A percentile compares a stretch with the other conserved stretches of the same genome.
These are phyloP conservation scores for Areca catechu DNA, from an alignment of 176 grass and related monocot genomes.

Conservation along the genomic window DNA sequence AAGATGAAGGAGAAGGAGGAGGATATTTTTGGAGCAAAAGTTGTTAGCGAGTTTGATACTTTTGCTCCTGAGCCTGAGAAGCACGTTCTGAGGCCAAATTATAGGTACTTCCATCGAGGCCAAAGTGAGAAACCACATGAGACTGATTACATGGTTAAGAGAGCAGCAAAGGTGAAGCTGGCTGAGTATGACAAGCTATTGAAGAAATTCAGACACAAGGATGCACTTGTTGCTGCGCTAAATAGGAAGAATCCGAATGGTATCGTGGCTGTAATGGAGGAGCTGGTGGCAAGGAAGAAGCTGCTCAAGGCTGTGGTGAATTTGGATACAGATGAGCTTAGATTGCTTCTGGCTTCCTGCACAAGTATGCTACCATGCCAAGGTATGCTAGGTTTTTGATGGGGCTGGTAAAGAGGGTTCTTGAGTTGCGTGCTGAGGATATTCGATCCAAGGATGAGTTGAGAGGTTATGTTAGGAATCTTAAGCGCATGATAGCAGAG, in stretches of 20 bases:
- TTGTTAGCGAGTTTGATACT: slow-evolving; percentile 32
- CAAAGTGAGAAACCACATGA: slow-evolving; percentile 60
- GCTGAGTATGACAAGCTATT: slow-evolving; percentile 72
- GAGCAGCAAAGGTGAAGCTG: slow-evolving; percentile 57
- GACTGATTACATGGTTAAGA: slow-evolving; percentile 53
- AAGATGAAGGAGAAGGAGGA: slow-evolving; percentile 38
- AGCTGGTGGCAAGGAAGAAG: slow-evolving; percentile 76
- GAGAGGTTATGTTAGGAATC: slow-evolving; percentile 41
- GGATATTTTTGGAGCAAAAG: slow-evolving; percentile 8
- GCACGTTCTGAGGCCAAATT: slow-evolving; percentile 31
- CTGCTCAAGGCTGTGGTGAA: slow-evolving; percentile 54
- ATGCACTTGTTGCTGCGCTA: slow-evolving; percentile 60
- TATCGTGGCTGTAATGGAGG: slow-evolving; percentile 71
- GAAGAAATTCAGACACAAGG: slow-evolving; percentile 77
- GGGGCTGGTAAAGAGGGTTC: slow-evolving; percentile 59
- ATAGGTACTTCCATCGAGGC: slow-evolving; percentile 55
- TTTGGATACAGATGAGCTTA: slow-evolving; percentile 49
- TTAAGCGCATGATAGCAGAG: slow-evolving; percentile 48
- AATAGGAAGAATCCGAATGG: slow-evolving; percentile 41
- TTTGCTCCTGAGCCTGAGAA: slow-evolving; percentile 32
- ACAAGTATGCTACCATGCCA: slow-evolving; percentile 51
- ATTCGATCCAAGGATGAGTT: slow-evolving; percentile 42
- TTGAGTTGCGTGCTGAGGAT: slow-evolving; percentile 61
- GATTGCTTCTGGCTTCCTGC: slow-evolving; percentile 49
- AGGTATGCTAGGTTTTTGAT: slow-evolving; percentile 63